phyloP scores from a whole-genome alignment of 1,284 basidiomycete genomes.

The Ustilago sp. region DNA sequence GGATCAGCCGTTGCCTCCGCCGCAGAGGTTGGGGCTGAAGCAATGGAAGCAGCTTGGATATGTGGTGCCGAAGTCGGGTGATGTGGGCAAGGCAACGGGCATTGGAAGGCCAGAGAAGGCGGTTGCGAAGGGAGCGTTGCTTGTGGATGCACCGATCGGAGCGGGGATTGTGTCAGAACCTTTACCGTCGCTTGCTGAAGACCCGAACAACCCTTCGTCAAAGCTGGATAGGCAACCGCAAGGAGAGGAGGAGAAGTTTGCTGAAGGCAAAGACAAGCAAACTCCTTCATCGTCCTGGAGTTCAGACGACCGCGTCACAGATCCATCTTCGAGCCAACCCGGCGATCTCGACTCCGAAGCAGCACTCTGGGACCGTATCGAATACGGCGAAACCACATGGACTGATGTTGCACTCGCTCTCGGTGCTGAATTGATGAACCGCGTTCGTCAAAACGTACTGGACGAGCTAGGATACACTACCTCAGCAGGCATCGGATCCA shows the following conservation, averaged over 20 bases:
- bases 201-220: slow-evolving; percentile 15
- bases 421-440: slow-evolving; percentile 88
- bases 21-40: slow-evolving; percentile 74
- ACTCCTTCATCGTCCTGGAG: slow-evolving; percentile 24
- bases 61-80: slow-evolving; percentile 77
- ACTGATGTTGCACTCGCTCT: slow-evolving; percentile 91
- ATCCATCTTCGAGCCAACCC: slow-evolving; percentile 38
- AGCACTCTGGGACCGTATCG: slow-evolving; percentile 40
- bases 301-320: slow-evolving; percentile 40
- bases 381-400: slow-evolving; percentile 76
- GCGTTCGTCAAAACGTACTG: slow-evolving; percentile 78
- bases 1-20: slow-evolving; percentile 84
- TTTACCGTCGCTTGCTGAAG: slow-evolving; percentile 12
- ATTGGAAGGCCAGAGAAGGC: slow-evolving; percentile 56
- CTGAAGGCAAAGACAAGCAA: slow-evolving; percentile 47
- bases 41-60: slow-evolving; percentile 79
- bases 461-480: slow-evolving; percentile 88
- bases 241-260: slow-evolving; percentile 21
- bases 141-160: slow-evolving; percentile 49
- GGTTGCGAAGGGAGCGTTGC: slow-evolving; percentile 39
- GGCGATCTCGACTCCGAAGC: slow-evolving; percentile 50
- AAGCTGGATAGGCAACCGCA: slow-evolving; percentile 44
- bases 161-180: slow-evolving; percentile 37
- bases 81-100: slow-evolving; percentile 60
- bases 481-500: slow-evolving; percentile 92